A percentile compares a stretch with the other conserved stretches of the same genome.
phyloP scores from a whole-genome alignment of 2,329 filamentous ascomycete genomes.

The Acarospora socialis region DNA sequence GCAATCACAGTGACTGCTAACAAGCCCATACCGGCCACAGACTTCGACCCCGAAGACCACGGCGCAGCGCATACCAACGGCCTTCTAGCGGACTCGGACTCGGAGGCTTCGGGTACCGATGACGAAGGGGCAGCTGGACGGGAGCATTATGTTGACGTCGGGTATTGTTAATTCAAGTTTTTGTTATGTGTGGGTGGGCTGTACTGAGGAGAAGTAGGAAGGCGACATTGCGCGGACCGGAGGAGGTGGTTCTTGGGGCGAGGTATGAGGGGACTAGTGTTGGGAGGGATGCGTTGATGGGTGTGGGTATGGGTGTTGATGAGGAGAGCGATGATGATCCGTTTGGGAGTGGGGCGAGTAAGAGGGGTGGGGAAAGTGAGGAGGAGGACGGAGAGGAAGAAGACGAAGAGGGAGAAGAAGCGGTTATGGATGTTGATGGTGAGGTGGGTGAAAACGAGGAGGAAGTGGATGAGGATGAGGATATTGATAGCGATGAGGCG shows the following conservation, averaged over 20 bases:
- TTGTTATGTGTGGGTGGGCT: no score
- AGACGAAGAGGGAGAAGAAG: slow-evolving; percentile 10
- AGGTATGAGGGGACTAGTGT: slow-evolving; percentile 68
- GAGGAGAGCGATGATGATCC: slow-evolving; percentile 37
- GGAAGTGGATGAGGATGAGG: slow-evolving; percentile 17
- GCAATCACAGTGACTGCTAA: background rate
- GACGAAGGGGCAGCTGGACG: slow-evolving; percentile 46
- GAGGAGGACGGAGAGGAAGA: slow-evolving; percentile 16
- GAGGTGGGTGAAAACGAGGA: slow-evolving; percentile 4
- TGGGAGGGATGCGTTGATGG: slow-evolving; percentile 49
- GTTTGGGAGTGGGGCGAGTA: slow-evolving; percentile 16
- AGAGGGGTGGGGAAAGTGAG: slow-evolving; percentile 18
- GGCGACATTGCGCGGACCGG: slow-evolving; percentile 66
- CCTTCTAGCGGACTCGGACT: slow-evolving; percentile 39
- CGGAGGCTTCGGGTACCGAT: slow-evolving; percentile 32
- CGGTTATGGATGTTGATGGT: slow-evolving; percentile 14
- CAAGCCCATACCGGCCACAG: slow-evolving; percentile 32
- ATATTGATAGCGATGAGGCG: slow-evolving; percentile 19
- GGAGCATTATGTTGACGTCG: slow-evolving; percentile 74
- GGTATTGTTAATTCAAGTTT: slow-evolving; percentile 38
- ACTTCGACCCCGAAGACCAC: slow-evolving; percentile 65
- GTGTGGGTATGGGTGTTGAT: slow-evolving; percentile 36
- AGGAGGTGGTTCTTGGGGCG: slow-evolving; percentile 54
- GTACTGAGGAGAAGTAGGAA: slow-evolving; percentile 37
- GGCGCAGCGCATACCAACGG: slow-evolving; percentile 40